These are phyloP conservation scores for Aspergillus calidoustus DNA, from an alignment of 2,329 filamentous ascomycete species.

Conservation along the genomic window DNA sequence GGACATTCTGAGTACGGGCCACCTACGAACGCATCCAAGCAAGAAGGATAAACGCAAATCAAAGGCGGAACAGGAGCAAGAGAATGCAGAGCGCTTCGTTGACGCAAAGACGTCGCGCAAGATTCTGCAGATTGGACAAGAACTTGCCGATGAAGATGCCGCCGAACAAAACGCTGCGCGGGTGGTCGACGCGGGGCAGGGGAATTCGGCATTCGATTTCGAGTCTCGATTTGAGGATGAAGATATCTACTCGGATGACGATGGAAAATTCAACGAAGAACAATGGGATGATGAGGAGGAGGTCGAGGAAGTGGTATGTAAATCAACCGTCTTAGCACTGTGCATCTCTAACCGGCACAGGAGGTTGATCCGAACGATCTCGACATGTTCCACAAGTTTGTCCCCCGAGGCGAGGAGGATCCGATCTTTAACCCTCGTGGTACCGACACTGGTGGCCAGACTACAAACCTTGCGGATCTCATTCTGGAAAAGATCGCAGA, in stretches of 20 bases:
- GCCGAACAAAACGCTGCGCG: conserved; percentile 49
- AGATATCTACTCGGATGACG: conserved; percentile 52
- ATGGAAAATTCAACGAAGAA: conserved; percentile 61
- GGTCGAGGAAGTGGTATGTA: conserved; percentile 51
- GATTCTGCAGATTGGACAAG: conserved; percentile 87
- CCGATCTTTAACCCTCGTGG: conserved; percentile 69
- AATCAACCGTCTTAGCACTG: neutral
- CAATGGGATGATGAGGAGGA: conserved; percentile 82
- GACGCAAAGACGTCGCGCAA: conserved; percentile 86
- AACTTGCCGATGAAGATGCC: conserved; percentile 81
- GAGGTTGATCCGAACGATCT: conserved; percentile 90
- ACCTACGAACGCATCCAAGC: conserved; percentile 74
- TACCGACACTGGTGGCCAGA: conserved; percentile 53
- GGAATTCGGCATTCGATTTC: conserved; percentile 75
- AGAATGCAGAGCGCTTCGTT: conserved; percentile 72
- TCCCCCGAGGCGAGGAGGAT: conserved; percentile 74
- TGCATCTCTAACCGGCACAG: conserved; percentile 37
- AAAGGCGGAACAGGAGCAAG: conserved; percentile 57
- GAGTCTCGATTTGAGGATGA: conserved; percentile 71
- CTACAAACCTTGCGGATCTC: conserved; percentile 85
- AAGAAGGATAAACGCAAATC: conserved; percentile 70
- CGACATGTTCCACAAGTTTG: conserved; percentile 88
- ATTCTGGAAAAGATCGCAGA: conserved; percentile 94
- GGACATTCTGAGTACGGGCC: conserved; percentile 74
- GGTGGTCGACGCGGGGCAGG: conserved; percentile 47